phyloP scores from a whole-genome alignment of 805 yeast species.

The Zygosaccharomyces rouxii region DNA sequence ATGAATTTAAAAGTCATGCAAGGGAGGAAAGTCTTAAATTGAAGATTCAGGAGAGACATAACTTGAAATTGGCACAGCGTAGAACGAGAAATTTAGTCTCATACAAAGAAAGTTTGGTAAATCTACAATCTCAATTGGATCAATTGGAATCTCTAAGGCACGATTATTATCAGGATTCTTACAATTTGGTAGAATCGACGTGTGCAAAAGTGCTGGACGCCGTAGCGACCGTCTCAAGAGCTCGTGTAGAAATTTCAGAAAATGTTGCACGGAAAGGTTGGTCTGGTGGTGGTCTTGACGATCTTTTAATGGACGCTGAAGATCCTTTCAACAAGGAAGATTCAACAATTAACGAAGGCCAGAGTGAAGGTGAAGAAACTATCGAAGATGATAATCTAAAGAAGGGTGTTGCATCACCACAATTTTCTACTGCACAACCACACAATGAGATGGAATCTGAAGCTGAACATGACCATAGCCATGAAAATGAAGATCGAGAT shows the following conservation, averaged over 20 bases:
- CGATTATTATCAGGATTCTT: conserved; percentile 65
- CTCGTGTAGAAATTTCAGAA: conserved; percentile 77
- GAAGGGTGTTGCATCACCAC: conserved; percentile 4
- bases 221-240: conserved; percentile 63
- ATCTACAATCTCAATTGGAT: conserved; percentile 69
- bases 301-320: conserved; percentile 55
- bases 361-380: conserved; percentile 12
- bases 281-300: conserved; percentile 84
- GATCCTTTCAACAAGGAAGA: conserved; percentile 52
- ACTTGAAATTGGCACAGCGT: conserved; percentile 52
- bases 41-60: conserved; percentile 57
- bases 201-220: conserved; percentile 49
- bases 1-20: conserved; percentile 49
- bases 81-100: conserved; percentile 61
- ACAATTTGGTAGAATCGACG: conserved; percentile 58
- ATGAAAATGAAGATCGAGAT: background rate
- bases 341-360: background rate
- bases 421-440: background rate
- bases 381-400: conserved; percentile 10
- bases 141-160: conserved; percentile 72
- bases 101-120: conserved; percentile 62
- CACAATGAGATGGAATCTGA: background rate
- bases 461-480: too few relatives aligned
- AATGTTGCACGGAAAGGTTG: conserved; percentile 80
- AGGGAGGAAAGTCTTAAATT: conserved; percentile 49